Conservation (phyloP, 1,284 basidiomycete species). For the Cutaneotrichosporon cavernicola region DNA sequence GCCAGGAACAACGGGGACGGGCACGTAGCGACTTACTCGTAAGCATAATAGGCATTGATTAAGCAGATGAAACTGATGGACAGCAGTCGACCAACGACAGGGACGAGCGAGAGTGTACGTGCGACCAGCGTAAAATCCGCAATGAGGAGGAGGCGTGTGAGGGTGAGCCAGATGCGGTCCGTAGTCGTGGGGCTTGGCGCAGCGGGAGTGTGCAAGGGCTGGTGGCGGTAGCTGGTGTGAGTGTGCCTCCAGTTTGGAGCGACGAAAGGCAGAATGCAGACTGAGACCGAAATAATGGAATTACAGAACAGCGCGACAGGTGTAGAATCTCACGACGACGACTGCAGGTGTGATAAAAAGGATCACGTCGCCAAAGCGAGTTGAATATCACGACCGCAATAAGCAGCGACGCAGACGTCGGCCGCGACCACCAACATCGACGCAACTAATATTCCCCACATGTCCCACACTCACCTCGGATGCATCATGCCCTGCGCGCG, state of each 20-base stretch:
- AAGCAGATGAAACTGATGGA: constrained; percentile 47
- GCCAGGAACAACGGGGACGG: not conserved
- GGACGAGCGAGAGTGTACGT: constrained; percentile 43
- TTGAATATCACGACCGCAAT: too few species aligned
- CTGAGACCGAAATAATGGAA: too few species aligned
- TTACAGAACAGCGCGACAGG: too few species aligned
- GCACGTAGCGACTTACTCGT: constrained; percentile 42
- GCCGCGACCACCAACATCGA: not conserved
- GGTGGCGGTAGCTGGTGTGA: constrained; percentile 42
- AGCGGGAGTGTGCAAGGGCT: constrained; percentile 28
- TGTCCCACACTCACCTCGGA: constrained; percentile 38
- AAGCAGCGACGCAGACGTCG: too few species aligned
- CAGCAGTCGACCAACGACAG: constrained; percentile 38
- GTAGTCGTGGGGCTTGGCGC: constrained; percentile 10
- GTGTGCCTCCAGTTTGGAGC: not conserved
- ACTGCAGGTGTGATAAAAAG: too few species aligned
- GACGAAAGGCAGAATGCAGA: too few species aligned
- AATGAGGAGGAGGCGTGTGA: constrained; percentile 48
- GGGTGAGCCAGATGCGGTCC: constrained; percentile 32
- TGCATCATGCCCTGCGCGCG: constrained; percentile 47
- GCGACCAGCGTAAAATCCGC: constrained; percentile 50
- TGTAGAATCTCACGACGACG: too few species aligned
- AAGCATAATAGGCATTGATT: constrained; percentile 52
- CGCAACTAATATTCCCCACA: not conserved
- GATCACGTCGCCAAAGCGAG: too few species aligned